Conservation (phyloP, 495 filamentous ascomycete species). For the Pseudevernia furfuracea region DNA sequence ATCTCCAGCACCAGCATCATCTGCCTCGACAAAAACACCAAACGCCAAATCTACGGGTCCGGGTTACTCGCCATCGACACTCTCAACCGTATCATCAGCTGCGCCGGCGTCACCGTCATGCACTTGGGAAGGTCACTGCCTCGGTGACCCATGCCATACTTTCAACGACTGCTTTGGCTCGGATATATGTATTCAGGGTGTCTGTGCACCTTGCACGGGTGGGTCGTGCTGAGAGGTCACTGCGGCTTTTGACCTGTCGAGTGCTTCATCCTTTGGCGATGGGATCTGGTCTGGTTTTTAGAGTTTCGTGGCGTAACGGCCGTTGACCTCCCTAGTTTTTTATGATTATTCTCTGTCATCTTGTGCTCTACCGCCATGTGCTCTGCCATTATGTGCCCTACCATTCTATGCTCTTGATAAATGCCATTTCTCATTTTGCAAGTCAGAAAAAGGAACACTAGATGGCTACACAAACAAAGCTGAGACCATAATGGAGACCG, state of each 20-base stretch:
- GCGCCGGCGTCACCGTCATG: neutral
- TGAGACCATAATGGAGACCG: no score
- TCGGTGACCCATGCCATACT: constrained; percentile 9
- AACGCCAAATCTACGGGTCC: no score
- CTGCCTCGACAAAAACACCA: neutral
- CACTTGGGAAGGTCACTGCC: constrained; percentile 22
- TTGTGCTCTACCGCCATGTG: no score
- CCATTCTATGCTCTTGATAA: no score
- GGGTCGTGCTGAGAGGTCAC: neutral
- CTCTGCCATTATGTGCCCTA: no score
- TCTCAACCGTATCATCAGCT: neutral
- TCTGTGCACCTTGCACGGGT: neutral
- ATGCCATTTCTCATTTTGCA: neutral
- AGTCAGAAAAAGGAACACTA: no score
- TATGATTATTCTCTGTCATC: no score
- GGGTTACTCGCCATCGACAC: neutral
- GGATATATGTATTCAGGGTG: neutral
- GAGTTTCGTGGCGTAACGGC: neutral
- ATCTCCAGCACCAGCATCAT: neutral
- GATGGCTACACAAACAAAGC: no score
- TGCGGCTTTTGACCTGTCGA: neutral
- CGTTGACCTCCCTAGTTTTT: no score
- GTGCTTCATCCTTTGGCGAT: neutral
- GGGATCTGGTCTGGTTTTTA: neutral
- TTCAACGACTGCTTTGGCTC: neutral